Evolutionary conservation across 225 moss, liverwort and hornwort species (phyloP), one percentile per base, ranked within the genome.

Genomic region (Asterella californica): DNA sequence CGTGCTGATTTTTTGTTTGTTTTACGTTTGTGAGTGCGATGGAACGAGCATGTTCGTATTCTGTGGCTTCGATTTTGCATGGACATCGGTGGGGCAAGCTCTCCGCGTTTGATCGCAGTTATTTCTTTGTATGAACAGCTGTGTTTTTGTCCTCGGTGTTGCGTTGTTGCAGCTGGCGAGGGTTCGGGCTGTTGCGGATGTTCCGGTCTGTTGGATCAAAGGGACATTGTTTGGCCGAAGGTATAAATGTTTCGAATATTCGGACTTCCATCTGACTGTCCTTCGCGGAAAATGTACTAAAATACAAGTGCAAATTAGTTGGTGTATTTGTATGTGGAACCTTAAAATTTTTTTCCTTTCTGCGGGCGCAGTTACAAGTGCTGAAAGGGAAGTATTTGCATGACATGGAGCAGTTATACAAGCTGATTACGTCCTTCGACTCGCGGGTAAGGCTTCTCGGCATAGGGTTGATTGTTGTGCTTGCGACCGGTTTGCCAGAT

Each of bases 141-240:
- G 17, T 27, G 36, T 69, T 21, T 47, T 24, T 45, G n/a, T 72
- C 7, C 10, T 21, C 19, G 49, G 50, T 50, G 14, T 27, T 64
- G 27, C 5, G 4, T 53, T 37, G 37, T 50, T 72, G 79, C 61
- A 63, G 78, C 15, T 42, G 84, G 57, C 67, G 78, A 84, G 2
- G 63, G 73, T 70, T 71, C 84, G 65, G 84, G 74, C 27, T 84
- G 81, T 59, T 74, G 52, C 27, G 37, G 53, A 45, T n/a, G 30
- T 50, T 33, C 74, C 74, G 78, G 78, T 72, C 74, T 24, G 17
- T 6, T 65, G 45, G 84, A 84, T 77, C 78, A 84, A 73, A 76
- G 84, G 34, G 84, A 81, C 37, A 74, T 81, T 38, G 84, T 84
- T 21, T 84, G 84, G 84, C 81, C 77, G 0, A 84, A 78, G 81